Conservation (phyloP, 2,329 filamentous ascomycete genomes). For the Aplosporella prunicola region DNA sequence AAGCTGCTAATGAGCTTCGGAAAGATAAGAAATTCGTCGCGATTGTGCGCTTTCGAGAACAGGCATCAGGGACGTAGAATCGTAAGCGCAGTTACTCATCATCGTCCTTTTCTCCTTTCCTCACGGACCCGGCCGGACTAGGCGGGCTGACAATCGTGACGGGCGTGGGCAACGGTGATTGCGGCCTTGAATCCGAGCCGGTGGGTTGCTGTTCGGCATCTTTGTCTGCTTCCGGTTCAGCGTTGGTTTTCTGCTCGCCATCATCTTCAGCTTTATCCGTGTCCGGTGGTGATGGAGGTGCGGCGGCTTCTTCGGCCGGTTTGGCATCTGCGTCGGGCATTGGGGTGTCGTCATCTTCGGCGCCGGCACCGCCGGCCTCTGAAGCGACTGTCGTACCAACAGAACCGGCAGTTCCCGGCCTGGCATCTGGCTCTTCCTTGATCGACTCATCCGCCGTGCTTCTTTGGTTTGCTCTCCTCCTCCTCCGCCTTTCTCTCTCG, state of each 20-base stretch:
- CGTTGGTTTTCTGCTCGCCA: conserved; percentile 8
- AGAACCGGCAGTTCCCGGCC: conserved; percentile 3
- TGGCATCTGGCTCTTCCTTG: conserved; percentile 7
- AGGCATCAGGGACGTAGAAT: background rate
- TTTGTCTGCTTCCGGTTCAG: background rate
- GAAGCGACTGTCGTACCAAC: conserved; percentile 13
- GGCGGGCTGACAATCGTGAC: conserved; percentile 29
- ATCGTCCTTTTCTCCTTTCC: conserved; percentile 3
- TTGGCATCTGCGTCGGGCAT: conserved; percentile 10
- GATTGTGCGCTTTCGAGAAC: too few species aligned
- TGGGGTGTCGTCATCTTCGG: conserved; percentile 17
- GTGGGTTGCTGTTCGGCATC: background rate
- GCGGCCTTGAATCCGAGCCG: too few species aligned
- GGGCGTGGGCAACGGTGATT: conserved; percentile 17
- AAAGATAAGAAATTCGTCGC: too few species aligned
- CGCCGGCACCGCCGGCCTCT: conserved; percentile 25
- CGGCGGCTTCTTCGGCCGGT: too few species aligned
- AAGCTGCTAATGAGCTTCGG: too few species aligned
- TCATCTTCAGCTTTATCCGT: background rate
- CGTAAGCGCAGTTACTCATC: conserved; percentile 1
- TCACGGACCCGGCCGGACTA: conserved; percentile 18
- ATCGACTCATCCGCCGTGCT: conserved; percentile 5
- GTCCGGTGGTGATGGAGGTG: background rate
- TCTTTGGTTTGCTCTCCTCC: conserved; percentile 35
- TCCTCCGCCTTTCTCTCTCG: conserved; percentile 59